Conservation (phyloP, 1,139 yeast species). For the Sugiyamaella grinbergsii region DNA sequence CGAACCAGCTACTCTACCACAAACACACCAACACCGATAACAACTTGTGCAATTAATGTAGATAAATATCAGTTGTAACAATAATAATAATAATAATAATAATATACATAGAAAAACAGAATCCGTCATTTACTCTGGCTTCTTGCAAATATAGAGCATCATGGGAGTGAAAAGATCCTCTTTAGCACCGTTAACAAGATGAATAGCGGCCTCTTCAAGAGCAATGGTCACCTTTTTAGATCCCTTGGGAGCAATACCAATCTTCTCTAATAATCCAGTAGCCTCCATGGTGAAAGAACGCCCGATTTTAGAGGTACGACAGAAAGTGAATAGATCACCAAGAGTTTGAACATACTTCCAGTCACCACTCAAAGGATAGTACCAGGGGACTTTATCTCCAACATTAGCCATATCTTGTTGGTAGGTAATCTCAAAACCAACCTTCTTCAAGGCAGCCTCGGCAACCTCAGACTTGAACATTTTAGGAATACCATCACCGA, state of each 20-base stretch:
- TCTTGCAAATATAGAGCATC: slow-evolving; percentile 87
- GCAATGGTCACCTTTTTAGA: slow-evolving; percentile 89
- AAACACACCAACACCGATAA: too few species aligned
- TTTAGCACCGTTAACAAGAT: slow-evolving; percentile 91
- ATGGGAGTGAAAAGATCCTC: slow-evolving; percentile 90
- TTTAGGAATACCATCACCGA: slow-evolving; percentile 98
- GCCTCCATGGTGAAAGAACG: slow-evolving; percentile 80
- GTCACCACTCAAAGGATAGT: slow-evolving; percentile 94
- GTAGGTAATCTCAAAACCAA: slow-evolving; percentile 81
- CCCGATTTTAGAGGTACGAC: slow-evolving; percentile 87
- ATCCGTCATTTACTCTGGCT: slow-evolving; percentile 52
- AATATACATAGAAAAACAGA: slow-evolving; percentile 5
- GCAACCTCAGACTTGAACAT: slow-evolving; percentile 90
- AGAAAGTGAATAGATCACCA: slow-evolving; percentile 76
- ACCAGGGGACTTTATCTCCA: slow-evolving; percentile 93
- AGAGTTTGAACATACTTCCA: slow-evolving; percentile 81
- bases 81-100: slow-evolving; percentile 6
- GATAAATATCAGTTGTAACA: neutral
- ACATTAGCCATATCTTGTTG: slow-evolving; percentile 81
- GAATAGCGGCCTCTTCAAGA: slow-evolving; percentile 95
- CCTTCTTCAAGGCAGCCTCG: slow-evolving; percentile 76
- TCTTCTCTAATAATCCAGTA: slow-evolving; percentile 76
- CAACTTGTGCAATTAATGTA: too few species aligned
- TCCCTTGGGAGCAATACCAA: slow-evolving; percentile 93
- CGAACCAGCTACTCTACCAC: too few species aligned